Evolutionary conservation across 2,329 filamentous ascomycete genomes (phyloP).

Genomic region (Emericellopsis atlantica): DNA sequence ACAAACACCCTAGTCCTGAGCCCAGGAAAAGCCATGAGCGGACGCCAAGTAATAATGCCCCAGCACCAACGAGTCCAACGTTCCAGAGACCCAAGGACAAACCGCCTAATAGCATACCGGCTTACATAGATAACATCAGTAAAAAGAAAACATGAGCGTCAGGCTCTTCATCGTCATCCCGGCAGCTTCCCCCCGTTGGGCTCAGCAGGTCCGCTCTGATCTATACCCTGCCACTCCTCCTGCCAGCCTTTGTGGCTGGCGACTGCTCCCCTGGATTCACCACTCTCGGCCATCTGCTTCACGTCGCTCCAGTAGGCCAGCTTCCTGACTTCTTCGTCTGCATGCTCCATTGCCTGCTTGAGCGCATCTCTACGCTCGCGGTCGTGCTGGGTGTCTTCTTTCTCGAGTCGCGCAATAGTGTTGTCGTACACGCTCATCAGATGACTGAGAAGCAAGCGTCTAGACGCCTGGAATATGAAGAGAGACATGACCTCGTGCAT

Average conservation of each 20-base stretch:
- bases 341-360: slow-evolving; percentile 60
- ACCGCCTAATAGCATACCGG: background rate
- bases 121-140: background rate
- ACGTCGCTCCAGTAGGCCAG: slow-evolving; percentile 85
- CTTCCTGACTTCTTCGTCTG: slow-evolving; percentile 66
- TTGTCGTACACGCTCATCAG: slow-evolving; percentile 48
- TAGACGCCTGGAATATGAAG: slow-evolving; percentile 82
- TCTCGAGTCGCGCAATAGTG: slow-evolving; percentile 21
- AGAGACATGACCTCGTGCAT: slow-evolving; percentile 79
- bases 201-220: slow-evolving; percentile 35
- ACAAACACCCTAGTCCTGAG: no score
- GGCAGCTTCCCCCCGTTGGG: slow-evolving; percentile 16
- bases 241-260: slow-evolving; percentile 21
- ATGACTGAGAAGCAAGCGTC: slow-evolving; percentile 60
- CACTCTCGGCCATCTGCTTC: slow-evolving; percentile 50
- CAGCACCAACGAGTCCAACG: no score
- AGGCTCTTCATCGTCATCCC: slow-evolving; percentile 1
- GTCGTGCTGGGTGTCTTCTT: slow-evolving; percentile 18
- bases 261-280: slow-evolving; percentile 30
- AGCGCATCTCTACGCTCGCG: slow-evolving; percentile 50
- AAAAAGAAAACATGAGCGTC: slow-evolving; percentile 1
- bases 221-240: slow-evolving; percentile 35
- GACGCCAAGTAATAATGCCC: no score
- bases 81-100: background rate
- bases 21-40: no score